Conservation (phyloP, 2,329 filamentous ascomycete genomes). For the Ustilaginoidea virens region DNA sequence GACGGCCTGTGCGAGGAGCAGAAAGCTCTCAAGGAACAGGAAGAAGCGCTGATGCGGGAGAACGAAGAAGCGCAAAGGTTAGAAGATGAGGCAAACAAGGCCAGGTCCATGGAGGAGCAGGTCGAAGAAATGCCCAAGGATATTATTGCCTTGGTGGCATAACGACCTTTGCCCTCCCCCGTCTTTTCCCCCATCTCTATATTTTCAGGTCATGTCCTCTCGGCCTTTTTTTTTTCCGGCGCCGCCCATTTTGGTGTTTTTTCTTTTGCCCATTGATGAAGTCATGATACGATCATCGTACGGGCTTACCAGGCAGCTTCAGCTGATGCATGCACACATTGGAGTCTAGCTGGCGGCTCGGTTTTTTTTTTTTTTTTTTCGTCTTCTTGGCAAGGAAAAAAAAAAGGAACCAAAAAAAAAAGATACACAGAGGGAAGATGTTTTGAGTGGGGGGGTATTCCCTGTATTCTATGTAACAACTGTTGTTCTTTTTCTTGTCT, state of each 20-base stretch:
- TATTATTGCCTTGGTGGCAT: constrained; percentile 7
- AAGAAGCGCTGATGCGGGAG: constrained; percentile 33
- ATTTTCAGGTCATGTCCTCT: no score
- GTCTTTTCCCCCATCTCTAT: background rate
- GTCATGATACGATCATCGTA: no score
- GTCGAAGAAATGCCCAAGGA: constrained; percentile 11
- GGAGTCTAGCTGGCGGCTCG: no score
- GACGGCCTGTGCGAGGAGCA: constrained; percentile 20
- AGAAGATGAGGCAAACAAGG: constrained; percentile 28
- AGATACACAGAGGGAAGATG: background rate
- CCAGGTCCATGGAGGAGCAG: constrained; percentile 12
- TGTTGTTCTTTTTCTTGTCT: no score
- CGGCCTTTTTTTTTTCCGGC: background rate
- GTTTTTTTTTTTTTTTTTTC: no score
- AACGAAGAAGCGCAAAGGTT: constrained; percentile 39
- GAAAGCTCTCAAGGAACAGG: constrained; percentile 30
- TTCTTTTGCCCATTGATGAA: no score
- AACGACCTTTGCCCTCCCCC: background rate
- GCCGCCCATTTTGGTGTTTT: background rate
- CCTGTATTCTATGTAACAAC: no score
- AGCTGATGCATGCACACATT: no score
- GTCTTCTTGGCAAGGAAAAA: no score
- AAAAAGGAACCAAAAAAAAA: no score
- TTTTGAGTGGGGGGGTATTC: no score
- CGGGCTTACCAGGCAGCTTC: no score